A percentile compares a stretch with the other conserved stretches of the same genome.
Evolutionary conservation across 2,329 filamentous ascomycete species (phyloP).

Genomic region (Paraphaeosphaeria sporulosa): DNA sequence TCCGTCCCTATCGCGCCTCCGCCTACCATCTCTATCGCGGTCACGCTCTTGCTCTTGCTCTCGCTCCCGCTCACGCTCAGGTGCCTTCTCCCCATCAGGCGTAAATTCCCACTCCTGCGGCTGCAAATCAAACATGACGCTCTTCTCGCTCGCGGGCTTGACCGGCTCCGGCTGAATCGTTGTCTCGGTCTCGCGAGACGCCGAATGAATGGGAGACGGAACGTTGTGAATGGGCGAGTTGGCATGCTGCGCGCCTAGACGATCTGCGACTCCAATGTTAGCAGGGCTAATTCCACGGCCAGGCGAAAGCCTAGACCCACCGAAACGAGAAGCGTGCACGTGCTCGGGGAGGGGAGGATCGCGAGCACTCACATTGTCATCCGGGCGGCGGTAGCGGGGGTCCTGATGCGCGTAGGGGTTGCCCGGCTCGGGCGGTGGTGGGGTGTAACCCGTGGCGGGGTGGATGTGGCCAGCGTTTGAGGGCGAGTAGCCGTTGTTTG

Average conservation of each 20-base stretch:
- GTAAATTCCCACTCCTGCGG: conserved; percentile 32
- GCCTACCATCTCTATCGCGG: conserved; percentile 15
- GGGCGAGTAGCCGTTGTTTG: conserved; percentile 14
- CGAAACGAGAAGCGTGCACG: conserved; percentile 34
- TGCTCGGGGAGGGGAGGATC: conserved; percentile 41
- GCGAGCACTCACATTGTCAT: conserved; percentile 61
- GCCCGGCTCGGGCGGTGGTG: conserved; percentile 40
- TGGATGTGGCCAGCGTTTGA: conserved; percentile 21
- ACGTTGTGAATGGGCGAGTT: neutral
- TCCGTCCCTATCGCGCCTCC: conserved; percentile 31
- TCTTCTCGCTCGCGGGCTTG: conserved; percentile 32
- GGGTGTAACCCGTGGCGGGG: conserved; percentile 39
- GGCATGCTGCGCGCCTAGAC: conserved; percentile 26
- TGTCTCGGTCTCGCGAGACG: neutral
- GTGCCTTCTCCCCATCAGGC: conserved; percentile 26
- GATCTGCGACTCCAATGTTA: conserved; percentile 30
- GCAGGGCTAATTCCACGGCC: conserved; percentile 24
- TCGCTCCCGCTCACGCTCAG: conserved; percentile 18
- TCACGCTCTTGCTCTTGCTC: conserved; percentile 12
- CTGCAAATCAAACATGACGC: conserved; percentile 50
- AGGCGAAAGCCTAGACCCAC: conserved; percentile 45
- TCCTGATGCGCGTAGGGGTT: conserved; percentile 32
- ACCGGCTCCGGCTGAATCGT: conserved; percentile 26
- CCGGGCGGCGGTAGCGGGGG: conserved; percentile 47
- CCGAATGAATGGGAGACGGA: neutral